Percentiles rank a stretch among this genome's conserved stretches.
Evolutionary conservation across 768 basidiomycete genomes (phyloP).

Genomic region (Boletus sensibilis): DNA sequence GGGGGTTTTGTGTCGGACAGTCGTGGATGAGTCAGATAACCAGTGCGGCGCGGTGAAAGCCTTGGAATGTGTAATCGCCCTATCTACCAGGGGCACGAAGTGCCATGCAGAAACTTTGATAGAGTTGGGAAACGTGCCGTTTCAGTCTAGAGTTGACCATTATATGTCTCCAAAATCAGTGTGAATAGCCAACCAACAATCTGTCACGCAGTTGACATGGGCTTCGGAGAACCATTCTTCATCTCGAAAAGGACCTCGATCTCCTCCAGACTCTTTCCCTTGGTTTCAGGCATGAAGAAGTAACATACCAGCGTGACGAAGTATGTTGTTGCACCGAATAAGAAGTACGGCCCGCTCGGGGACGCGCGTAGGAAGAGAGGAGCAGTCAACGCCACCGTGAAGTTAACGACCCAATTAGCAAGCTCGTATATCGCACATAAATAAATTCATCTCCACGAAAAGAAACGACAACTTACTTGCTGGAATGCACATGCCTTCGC

Average conservation of each 20-base stretch:
- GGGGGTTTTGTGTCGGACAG: not conserved
- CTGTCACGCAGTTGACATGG: not conserved
- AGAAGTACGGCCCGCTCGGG: slow-evolving; percentile 47
- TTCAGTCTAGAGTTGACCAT: not conserved
- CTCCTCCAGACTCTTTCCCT: slow-evolving; percentile 43
- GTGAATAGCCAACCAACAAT: not conserved
- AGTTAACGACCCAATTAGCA: slow-evolving; percentile 38
- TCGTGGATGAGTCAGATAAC: not conserved
- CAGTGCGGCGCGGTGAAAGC: not conserved
- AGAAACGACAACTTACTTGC: slow-evolving; percentile 35
- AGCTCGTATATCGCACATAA: slow-evolving; percentile 17
- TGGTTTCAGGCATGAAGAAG: slow-evolving; percentile 44
- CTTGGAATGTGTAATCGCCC: not conserved
- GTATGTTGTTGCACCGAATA: slow-evolving; percentile 40
- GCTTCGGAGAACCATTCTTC: not conserved
- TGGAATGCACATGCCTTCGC: slow-evolving; percentile 44
- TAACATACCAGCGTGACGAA: slow-evolving; percentile 39
- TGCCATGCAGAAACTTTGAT: not conserved
- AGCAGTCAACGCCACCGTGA: slow-evolving; percentile 44
- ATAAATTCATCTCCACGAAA: not conserved
- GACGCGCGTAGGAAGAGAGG: slow-evolving; percentile 46
- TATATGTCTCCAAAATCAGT: not conserved
- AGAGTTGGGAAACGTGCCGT: not conserved
- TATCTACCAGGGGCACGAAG: not conserved
- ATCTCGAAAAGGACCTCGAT: slow-evolving; percentile 39